Base-by-base conservation (phyloP, 345 rosid species). In the Lepidium sativum region DNA sequence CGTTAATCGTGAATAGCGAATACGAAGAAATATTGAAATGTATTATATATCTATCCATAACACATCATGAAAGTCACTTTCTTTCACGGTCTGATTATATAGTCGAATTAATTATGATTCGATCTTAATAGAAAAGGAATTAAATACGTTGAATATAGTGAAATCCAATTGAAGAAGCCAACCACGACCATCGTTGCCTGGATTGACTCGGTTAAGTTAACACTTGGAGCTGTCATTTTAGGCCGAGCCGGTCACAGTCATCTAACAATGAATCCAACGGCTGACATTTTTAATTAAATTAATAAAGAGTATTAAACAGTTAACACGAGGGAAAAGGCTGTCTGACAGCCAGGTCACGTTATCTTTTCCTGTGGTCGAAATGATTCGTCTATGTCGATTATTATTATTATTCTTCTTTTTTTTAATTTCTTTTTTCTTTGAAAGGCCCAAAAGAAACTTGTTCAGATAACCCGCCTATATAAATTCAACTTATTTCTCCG, bases 291-390 rank as follows among this genome's bases (percentile, higher is more conserved):
- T 42, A 34, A 72, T 66, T 43, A 59, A 39, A 9, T 7, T 6
- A 0, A n/a, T 34, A 53, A 65, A 48, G 63, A 6, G 25, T 21
- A 7, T 31, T 11, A 40, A 71, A 41, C 32, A 39, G 66, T 65
- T 57, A 49, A 41, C 66, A 72, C 48, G 62, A 65, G 76, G 52
- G 71, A 35, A 65, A 65, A 72, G 77, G 77, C 77, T 72, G 77
- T 72, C 67, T 72, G 77, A 72, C 77, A 72, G 72, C 77, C 77
- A 66, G 68, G 77, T 66, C 77, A 72, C 68, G 77, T 72, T 72
- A 72, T 72, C 77, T 72, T 72, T 72, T 40, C 63, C 57, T 59
- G 68, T 66, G 72, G 77, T 52, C 68, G 77, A 66, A 72, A 72
- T 72, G 77, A 72, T 72, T 72, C 68, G 38, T 59, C 72, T 70